A percentile compares a stretch with the other conserved stretches of the same genome.
These are phyloP conservation scores for Entomortierella parvispora DNA, from an alignment of 192 early-diverging fungal species.

Conservation along the genomic window DNA sequence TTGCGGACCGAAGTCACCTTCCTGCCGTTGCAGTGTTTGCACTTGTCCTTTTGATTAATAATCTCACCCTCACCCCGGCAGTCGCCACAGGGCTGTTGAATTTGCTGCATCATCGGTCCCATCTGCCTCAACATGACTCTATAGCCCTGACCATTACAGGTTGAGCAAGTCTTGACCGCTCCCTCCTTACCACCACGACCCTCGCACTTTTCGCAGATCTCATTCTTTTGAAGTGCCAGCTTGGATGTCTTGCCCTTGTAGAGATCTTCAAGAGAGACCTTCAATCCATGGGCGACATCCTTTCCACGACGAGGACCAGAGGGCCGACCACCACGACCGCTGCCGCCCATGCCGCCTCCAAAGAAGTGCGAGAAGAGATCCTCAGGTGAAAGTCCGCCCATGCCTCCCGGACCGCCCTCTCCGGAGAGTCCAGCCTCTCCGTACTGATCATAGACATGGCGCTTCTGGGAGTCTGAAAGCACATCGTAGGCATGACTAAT, in stretches of 20 bases:
- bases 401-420: constrained; percentile 69
- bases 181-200: constrained; percentile 96
- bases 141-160: constrained; percentile 90
- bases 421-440: constrained; percentile 91
- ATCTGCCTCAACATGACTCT: constrained; percentile 89
- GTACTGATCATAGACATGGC: constrained; percentile 91
- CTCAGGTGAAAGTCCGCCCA: constrained; percentile 79
- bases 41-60: constrained; percentile 88
- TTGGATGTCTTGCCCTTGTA: constrained; percentile 90
- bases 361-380: constrained; percentile 97
- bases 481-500: constrained; percentile 97
- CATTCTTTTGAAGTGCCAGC: constrained; percentile 91
- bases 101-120: constrained; percentile 99
- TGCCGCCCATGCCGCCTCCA: constrained; percentile 76
- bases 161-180: constrained; percentile 79
- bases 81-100: constrained; percentile 92
- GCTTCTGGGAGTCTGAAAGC: constrained; percentile 89
- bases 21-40: constrained; percentile 87
- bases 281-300: constrained; percentile 88
- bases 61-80: constrained; percentile 91
- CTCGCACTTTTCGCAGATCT: constrained; percentile 91
- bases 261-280: constrained; percentile 88
- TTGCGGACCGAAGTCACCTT: constrained; percentile 90
- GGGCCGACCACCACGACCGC: constrained; percentile 73
- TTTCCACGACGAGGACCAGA: constrained; percentile 91